A percentile compares a stretch with the other conserved stretches of the same genome.
These are phyloP conservation scores for Aspergillus ruber DNA, from an alignment of 2,329 filamentous ascomycete species.

Conservation along the genomic window DNA sequence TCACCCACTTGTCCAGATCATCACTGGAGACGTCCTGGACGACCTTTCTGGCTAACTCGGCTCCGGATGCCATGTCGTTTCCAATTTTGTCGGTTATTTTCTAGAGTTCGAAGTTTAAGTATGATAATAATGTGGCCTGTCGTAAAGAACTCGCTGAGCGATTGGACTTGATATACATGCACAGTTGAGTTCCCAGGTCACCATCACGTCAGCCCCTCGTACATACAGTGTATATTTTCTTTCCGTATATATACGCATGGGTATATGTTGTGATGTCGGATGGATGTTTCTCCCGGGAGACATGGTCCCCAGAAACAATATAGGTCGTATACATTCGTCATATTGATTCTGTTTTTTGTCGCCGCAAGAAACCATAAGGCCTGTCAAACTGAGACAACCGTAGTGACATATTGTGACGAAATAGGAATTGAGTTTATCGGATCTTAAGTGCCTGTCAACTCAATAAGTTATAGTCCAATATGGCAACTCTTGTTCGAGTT, in stretches of 20 bases:
- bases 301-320: neutral
- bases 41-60: neutral
- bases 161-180: neutral
- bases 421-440: neutral
- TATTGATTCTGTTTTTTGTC: neutral
- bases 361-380: no score
- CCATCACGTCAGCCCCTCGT: neutral
- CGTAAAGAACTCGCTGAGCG: neutral
- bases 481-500: no score
- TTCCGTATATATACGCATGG: no score
- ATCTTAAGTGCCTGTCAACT: no score
- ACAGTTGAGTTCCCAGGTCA: neutral
- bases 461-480: no score
- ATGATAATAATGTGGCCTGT: neutral
- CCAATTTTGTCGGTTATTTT: neutral
- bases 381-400: neutral
- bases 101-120: neutral
- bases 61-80: neutral
- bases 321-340: neutral
- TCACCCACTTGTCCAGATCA: conserved; percentile 3
- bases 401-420: neutral
- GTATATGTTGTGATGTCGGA: no score
- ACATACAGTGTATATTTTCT: no score
- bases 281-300: no score
- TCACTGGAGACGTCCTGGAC: conserved; percentile 2